phyloP scores from a whole-genome alignment of 495 filamentous ascomycete genomes.

The Aspergillus ostianus region DNA sequence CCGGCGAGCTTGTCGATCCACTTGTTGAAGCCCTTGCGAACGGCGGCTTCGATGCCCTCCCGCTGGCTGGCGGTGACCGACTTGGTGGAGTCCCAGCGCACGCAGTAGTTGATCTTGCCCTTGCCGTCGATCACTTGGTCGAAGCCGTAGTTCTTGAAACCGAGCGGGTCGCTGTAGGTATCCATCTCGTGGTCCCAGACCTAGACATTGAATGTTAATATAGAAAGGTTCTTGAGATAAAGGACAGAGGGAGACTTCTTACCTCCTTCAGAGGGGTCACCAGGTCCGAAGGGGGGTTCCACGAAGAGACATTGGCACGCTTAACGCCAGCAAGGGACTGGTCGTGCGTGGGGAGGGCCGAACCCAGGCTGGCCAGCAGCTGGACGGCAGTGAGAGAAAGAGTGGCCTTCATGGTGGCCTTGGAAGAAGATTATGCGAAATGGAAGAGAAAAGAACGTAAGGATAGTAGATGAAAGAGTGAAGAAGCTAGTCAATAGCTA shows the following conservation, averaged over 20 bases:
- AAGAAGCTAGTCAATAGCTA: background rate
- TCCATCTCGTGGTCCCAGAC: constrained; percentile 19
- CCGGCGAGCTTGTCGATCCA: constrained; percentile 18
- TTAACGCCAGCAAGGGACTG: constrained; percentile 1
- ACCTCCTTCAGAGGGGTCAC: constrained; percentile 18
- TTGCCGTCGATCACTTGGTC: constrained; percentile 20
- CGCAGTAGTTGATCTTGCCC: constrained; percentile 22
- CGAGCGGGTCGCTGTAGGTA: constrained; percentile 17
- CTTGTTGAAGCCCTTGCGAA: constrained; percentile 18
- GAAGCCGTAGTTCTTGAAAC: constrained; percentile 22
- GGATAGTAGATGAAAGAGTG: background rate
- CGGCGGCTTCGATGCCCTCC: constrained; percentile 10
- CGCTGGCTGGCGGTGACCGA: constrained; percentile 14
- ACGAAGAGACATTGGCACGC: constrained; percentile 8
- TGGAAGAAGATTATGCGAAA: constrained; percentile 1
- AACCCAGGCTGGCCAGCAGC: constrained; percentile 22
- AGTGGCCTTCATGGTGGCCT: constrained; percentile 13
- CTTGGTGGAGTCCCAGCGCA: constrained; percentile 16
- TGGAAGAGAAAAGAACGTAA: constrained; percentile 1
- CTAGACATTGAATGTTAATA: constrained; percentile 6
- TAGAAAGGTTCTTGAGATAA: background rate
- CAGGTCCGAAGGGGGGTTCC: constrained; percentile 16
- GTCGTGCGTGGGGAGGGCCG: constrained; percentile 13
- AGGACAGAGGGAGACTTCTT: background rate
- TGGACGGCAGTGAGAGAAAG: constrained; percentile 17